Evolutionary conservation across 2,329 filamentous ascomycete genomes (phyloP), one percentile per base, ranked within the genome.

Genomic region (Aspergillus neoniger): DNA sequence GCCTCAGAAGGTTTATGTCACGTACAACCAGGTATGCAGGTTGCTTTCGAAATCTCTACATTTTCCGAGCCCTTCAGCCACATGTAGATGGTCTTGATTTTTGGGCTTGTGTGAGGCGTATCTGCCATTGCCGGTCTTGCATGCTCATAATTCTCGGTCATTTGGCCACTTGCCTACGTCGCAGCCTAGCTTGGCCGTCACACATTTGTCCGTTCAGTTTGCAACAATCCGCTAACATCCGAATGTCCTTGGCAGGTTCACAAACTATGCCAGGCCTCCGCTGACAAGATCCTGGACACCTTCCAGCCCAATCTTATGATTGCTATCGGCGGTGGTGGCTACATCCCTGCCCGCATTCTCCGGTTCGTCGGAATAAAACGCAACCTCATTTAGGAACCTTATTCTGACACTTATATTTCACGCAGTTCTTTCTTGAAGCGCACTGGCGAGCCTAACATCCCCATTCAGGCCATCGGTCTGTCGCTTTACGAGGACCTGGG

Each of bases 381-480:
- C 19, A 23, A 39, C 25, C 6, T 12, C 36, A 36, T 47, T 8
- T 49, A 25, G 41, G 5, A 28, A 28, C 48, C 15, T 25, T 25
- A 58, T 60, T 50, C 60, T 65, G 19, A 63, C 48, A 9, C 17
- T 21, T n/a, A 44, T 38, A 44, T 50, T 21, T 38, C 25, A 4
- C 57, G 72, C 69, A 81, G 82, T 65, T 98, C 95, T 19, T 99
- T 99, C 84, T 90, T 99, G 77, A 97, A 96, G 85, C 86, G 88
- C 75, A 85, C 91, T 62, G 91, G 90, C 69, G 86, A 83, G 64
- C 88, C 92, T 79, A 99, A 99, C 82, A 99, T 99, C 73, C 94
- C 95, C 68, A 99, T 99, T 79, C 95, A 99, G 85, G 95, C 95
- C 66, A 99, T 99, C 77, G 95, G 95, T 52, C 89, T 99, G 66